Conservation (phyloP, 179 eudicot species). For the Beta lomatogona region DNA sequence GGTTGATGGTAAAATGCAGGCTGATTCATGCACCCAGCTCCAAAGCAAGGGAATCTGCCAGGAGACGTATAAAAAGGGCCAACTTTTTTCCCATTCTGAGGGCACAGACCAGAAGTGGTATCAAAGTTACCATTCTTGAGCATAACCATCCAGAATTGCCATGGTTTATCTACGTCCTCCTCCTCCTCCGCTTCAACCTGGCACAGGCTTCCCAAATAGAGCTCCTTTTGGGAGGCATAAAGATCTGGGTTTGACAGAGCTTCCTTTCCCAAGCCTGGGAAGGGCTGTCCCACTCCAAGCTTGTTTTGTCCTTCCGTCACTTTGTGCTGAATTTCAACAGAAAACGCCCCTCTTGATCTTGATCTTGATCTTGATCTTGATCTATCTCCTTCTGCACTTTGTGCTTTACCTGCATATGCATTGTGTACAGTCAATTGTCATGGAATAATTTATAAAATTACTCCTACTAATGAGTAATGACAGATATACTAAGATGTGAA, state of each 20-base stretch:
- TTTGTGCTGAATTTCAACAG: constrained; percentile 34
- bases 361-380: too few relatives aligned
- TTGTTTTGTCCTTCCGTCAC: constrained; percentile 52
- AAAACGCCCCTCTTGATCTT: background rate
- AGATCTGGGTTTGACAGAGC: constrained; percentile 59
- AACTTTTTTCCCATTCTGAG: constrained; percentile 59
- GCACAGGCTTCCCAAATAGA: constrained; percentile 65
- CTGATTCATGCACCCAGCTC: constrained; percentile 80
- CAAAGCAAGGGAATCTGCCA: constrained; percentile 74
- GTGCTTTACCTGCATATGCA: background rate
- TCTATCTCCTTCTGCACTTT: background rate
- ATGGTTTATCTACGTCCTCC: constrained; percentile 31
- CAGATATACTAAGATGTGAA: too few relatives aligned
- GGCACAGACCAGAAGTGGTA: constrained; percentile 59
- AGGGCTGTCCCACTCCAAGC: constrained; percentile 56
- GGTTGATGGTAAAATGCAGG: constrained; percentile 49
- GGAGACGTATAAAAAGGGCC: constrained; percentile 47
- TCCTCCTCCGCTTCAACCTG: constrained; percentile 34
- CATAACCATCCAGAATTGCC: constrained; percentile 90
- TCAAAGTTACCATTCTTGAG: constrained; percentile 78
- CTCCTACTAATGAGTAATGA: too few relatives aligned
- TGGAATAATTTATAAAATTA: too few relatives aligned
- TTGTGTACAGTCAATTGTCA: too few relatives aligned
- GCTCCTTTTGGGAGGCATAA: constrained; percentile 67
- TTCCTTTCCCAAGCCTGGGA: constrained; percentile 48